phyloP scores from a whole-genome alignment of 345 rosid species.

The Populus nigra region DNA sequence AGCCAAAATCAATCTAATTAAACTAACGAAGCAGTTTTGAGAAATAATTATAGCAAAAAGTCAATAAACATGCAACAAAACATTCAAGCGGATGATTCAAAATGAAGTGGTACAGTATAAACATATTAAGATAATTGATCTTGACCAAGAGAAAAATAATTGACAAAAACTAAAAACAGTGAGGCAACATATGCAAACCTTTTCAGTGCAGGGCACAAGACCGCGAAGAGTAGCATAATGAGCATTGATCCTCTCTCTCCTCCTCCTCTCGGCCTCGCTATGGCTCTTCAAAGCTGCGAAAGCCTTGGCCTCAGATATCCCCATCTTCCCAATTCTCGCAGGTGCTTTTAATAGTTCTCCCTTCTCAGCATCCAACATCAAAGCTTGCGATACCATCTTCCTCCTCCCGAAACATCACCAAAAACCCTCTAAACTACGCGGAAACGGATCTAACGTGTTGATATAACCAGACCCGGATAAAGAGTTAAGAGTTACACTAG shows the following conservation, averaged over 20 bases:
- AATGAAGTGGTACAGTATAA: neutral
- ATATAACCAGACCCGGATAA: conserved; percentile 30
- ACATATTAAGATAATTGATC: neutral
- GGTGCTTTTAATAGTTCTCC: conserved; percentile 46
- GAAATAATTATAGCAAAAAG: neutral
- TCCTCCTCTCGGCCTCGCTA: conserved; percentile 53
- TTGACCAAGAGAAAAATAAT: neutral
- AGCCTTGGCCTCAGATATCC: conserved; percentile 32
- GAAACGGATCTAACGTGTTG: conserved; percentile 30
- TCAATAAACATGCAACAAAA: neutral
- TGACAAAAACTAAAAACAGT: neutral
- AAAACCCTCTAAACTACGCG: conserved; percentile 21
- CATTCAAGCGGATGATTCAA: neutral
- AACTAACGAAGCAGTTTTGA: neutral
- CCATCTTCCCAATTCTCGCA: conserved; percentile 24
- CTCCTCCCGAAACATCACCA: conserved; percentile 28
- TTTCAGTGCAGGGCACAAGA: conserved; percentile 40
- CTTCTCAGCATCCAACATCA: conserved; percentile 48
- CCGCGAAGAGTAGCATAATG: conserved; percentile 52
- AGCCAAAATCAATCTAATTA: neutral
- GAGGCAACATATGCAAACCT: conserved; percentile 27
- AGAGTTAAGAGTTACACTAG: conserved; percentile 29
- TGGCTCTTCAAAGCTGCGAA: conserved; percentile 52
- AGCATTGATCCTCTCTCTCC: conserved; percentile 51
- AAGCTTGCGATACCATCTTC: conserved; percentile 20